Evolutionary conservation across 2,329 filamentous ascomycete species (phyloP).

Genomic region (Thielaviopsis ethacetica): DNA sequence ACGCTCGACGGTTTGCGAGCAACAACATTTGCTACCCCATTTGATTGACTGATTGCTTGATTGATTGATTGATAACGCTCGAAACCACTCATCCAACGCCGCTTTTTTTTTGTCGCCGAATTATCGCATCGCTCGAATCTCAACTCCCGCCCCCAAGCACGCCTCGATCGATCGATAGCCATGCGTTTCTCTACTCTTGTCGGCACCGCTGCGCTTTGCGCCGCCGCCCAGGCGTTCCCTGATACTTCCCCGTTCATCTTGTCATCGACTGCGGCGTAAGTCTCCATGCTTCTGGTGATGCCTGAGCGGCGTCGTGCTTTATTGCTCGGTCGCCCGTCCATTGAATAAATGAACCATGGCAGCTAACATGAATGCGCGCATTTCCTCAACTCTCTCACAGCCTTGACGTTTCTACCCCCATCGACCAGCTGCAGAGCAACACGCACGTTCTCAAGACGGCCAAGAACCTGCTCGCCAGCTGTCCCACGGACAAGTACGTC

Average conservation of each 20-base stretch:
- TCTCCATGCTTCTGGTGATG: slow-evolving; percentile 12
- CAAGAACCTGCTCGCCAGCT: slow-evolving; percentile 41
- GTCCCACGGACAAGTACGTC: slow-evolving; percentile 61
- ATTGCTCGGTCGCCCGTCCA: neutral
- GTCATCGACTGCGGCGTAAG: slow-evolving; percentile 71
- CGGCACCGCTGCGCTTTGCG: slow-evolving; percentile 36
- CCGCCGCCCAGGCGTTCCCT: slow-evolving; percentile 54
- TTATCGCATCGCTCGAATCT: too few relatives aligned
- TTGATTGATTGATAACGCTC: too few relatives aligned
- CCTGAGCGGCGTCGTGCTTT: neutral
- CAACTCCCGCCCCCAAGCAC: too few relatives aligned
- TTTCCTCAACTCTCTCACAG: slow-evolving; percentile 14
- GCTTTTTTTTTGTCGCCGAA: too few relatives aligned
- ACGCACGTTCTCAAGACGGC: slow-evolving; percentile 26
- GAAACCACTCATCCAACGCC: too few relatives aligned
- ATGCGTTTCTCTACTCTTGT: slow-evolving; percentile 41
- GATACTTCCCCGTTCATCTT: slow-evolving; percentile 83
- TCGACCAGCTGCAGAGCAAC: slow-evolving; percentile 30
- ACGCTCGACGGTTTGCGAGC: too few relatives aligned
- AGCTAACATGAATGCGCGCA: slow-evolving; percentile 14
- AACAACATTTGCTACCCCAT: too few relatives aligned
- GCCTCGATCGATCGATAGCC: slow-evolving; percentile 8
- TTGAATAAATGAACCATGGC: neutral
- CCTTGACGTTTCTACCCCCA: slow-evolving; percentile 20
- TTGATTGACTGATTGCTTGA: too few relatives aligned